These are phyloP conservation scores for Spizellomyces sp. DNA, from an alignment of 192 early-diverging fungal genomes.

Conservation along the genomic window DNA sequence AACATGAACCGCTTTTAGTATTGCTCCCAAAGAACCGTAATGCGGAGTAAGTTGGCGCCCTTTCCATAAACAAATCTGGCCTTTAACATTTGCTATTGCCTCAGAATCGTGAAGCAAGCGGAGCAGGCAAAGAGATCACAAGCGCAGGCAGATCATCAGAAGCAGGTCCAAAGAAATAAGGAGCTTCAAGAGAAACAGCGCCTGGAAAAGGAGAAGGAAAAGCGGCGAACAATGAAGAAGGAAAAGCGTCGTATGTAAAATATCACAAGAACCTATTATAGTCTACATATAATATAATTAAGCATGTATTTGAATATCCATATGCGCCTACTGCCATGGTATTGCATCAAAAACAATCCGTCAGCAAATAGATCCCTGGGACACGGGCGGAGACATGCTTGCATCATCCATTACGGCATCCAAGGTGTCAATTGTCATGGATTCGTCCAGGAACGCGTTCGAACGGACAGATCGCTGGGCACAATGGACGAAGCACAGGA, in stretches of 20 bases:
- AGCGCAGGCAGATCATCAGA: constrained; percentile 30
- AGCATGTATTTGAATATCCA: no score
- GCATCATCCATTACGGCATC: no score
- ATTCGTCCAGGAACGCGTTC: no score
- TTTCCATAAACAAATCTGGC: no score
- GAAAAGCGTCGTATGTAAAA: constrained; percentile 51
- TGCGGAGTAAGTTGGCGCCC: constrained; percentile 50
- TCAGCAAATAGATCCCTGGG: no score
- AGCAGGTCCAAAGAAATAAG: constrained; percentile 34
- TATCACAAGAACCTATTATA: neutral
- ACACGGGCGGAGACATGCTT: no score
- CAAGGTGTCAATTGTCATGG: no score
- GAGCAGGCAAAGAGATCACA: constrained; percentile 46
- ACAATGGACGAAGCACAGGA: neutral
- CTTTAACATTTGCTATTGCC: no score
- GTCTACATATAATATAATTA: no score
- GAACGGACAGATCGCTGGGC: no score
- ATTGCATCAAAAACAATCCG: no score
- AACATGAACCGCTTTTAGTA: neutral
- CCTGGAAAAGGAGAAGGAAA: constrained; percentile 49
- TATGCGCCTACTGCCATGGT: no score
- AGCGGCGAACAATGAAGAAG: constrained; percentile 44
- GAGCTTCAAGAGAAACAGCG: constrained; percentile 44
- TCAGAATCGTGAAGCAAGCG: constrained; percentile 32
- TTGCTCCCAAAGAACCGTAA: constrained; percentile 60